Conservation (phyloP, 257 asterid species). For the Fraxinus anomala region DNA sequence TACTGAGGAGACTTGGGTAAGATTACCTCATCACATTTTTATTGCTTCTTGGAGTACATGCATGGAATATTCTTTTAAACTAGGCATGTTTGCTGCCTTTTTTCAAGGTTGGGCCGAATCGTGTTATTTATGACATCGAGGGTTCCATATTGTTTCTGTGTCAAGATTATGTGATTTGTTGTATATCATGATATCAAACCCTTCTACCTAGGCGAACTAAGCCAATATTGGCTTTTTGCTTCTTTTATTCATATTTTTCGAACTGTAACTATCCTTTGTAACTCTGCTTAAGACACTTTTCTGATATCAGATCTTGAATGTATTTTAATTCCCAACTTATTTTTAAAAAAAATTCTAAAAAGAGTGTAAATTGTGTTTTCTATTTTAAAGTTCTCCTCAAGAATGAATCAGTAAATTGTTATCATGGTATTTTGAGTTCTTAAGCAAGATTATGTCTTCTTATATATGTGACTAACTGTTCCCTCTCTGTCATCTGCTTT, state of each 20-base stretch:
- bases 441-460: not conserved
- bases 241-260: not conserved
- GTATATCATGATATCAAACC: not conserved
- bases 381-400: not conserved
- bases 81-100: conserved; percentile 5
- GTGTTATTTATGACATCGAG: not conserved
- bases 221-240: not conserved
- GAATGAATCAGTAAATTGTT: not conserved
- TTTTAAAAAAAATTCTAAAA: not conserved
- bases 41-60: conserved; percentile 8
- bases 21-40: conserved; percentile 26
- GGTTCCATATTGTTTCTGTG: not conserved
- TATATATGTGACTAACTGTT: not conserved
- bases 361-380: not conserved
- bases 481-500: not conserved
- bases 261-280: not conserved
- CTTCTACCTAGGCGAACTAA: not conserved
- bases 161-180: not conserved
- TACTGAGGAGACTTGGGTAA: conserved; percentile 88
- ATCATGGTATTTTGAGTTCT: not conserved
- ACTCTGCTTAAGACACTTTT: not conserved
- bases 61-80: not conserved
- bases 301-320: not conserved
- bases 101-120: conserved; percentile 18
- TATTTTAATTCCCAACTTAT: not conserved